These are phyloP conservation scores for Phaeoacremonium minimum DNA, from an alignment of 2,329 filamentous ascomycete genomes.

Conservation along the genomic window DNA sequence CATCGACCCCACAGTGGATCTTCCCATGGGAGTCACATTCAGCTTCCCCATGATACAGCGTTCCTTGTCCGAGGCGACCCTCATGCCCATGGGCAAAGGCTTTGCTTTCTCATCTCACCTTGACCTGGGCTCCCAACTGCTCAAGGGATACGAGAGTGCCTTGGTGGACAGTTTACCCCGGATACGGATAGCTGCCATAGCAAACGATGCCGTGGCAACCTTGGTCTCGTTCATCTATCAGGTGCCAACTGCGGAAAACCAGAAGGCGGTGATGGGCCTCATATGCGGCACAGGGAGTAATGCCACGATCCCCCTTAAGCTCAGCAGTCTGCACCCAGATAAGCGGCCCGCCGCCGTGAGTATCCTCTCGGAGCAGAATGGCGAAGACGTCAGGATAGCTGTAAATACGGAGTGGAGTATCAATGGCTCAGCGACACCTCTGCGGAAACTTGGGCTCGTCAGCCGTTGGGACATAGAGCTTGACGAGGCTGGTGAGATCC, in stretches of 20 bases:
- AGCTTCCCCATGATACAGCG: slow-evolving; percentile 67
- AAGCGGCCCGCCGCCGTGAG: slow-evolving; percentile 53
- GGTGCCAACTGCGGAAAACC: slow-evolving; percentile 55
- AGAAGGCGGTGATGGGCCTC: slow-evolving; percentile 70
- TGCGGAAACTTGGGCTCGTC: slow-evolving; percentile 59
- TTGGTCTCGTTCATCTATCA: slow-evolving; percentile 73
- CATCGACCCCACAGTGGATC: slow-evolving; percentile 35
- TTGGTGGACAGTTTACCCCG: slow-evolving; percentile 48
- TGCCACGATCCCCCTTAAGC: slow-evolving; percentile 69
- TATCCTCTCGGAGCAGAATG: slow-evolving; percentile 38
- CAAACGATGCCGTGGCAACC: slow-evolving; percentile 78
- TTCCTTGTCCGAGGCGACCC: slow-evolving; percentile 55
- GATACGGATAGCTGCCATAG: slow-evolving; percentile 70
- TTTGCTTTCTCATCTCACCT: slow-evolving; percentile 59
- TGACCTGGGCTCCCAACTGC: slow-evolving; percentile 55
- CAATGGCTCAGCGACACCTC: slow-evolving; percentile 65
- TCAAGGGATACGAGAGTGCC: slow-evolving; percentile 53
- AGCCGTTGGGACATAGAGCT: slow-evolving; percentile 68
- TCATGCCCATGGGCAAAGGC: slow-evolving; percentile 69
- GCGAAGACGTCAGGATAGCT: slow-evolving; percentile 55
- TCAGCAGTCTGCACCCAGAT: slow-evolving; percentile 55
- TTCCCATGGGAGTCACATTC: slow-evolving; percentile 66
- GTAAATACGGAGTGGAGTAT: slow-evolving; percentile 87
- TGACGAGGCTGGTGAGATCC: slow-evolving; percentile 61
- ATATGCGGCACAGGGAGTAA: slow-evolving; percentile 82